phyloP scores from a whole-genome alignment of 169 alveolate genomes.

The Theileria sp. region DNA sequence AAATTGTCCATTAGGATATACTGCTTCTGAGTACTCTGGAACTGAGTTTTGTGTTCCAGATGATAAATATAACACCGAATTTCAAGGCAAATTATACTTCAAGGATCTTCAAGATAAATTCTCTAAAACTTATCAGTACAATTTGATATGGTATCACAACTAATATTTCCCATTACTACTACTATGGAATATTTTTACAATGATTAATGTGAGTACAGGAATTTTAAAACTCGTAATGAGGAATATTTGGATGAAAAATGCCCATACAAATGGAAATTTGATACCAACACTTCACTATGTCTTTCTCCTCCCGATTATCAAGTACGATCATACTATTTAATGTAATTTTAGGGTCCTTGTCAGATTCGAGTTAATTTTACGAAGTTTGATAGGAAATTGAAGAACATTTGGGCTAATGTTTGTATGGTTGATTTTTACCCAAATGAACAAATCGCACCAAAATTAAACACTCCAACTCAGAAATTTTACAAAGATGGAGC shows the following conservation, averaged over 20 bases:
- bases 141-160: constrained; percentile 25
- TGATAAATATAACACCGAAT: constrained; percentile 11
- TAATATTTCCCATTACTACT: background rate
- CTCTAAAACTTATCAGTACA: constrained; percentile 20
- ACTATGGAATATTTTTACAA: too few relatives aligned
- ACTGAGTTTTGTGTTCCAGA: background rate
- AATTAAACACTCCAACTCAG: background rate
- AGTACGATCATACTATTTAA: constrained; percentile 19
- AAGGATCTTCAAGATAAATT: constrained; percentile 21
- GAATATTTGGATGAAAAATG: constrained; percentile 40
- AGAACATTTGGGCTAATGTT: constrained; percentile 69
- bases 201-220: background rate
- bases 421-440: constrained; percentile 56
- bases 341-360: constrained; percentile 66
- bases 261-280: constrained; percentile 70
- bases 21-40: background rate
- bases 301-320: constrained; percentile 68
- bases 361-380: constrained; percentile 63
- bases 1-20: constrained; percentile 57
- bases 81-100: constrained; percentile 24
- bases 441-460: constrained; percentile 10
- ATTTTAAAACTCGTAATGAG: background rate
- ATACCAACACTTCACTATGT: constrained; percentile 49
- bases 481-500: constrained; percentile 41
- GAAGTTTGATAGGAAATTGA: constrained; percentile 54